Percentiles rank a stretch among this genome's conserved stretches.
Evolutionary conservation across 2,329 filamentous ascomycete species (phyloP).

Genomic region (Endothia cerciana): DNA sequence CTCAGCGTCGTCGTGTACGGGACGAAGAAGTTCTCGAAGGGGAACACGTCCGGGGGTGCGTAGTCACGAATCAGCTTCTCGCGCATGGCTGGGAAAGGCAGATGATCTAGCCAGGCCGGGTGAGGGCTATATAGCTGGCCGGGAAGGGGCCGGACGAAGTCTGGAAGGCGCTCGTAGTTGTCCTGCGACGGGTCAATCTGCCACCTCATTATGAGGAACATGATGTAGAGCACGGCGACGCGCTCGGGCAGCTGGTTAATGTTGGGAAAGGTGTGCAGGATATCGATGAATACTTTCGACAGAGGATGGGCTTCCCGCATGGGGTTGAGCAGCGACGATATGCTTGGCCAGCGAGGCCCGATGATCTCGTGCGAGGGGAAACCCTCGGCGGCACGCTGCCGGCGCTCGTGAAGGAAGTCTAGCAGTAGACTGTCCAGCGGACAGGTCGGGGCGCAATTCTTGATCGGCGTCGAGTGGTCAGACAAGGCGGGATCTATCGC

Average conservation of each 20-base stretch:
- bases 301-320: slow-evolving; percentile 72
- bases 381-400: slow-evolving; percentile 67
- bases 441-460: slow-evolving; percentile 71
- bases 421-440: slow-evolving; percentile 79
- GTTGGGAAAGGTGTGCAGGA: slow-evolving; percentile 81
- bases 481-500: slow-evolving; percentile 23
- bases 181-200: slow-evolving; percentile 77
- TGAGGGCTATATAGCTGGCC: slow-evolving; percentile 71
- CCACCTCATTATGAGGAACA: slow-evolving; percentile 89
- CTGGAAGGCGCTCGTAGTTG: slow-evolving; percentile 77
- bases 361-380: slow-evolving; percentile 67
- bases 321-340: slow-evolving; percentile 78
- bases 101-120: slow-evolving; percentile 80
- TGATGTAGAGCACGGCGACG: slow-evolving; percentile 79
- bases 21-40: slow-evolving; percentile 82
- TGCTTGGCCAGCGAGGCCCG: slow-evolving; percentile 78
- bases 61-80: slow-evolving; percentile 63
- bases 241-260: slow-evolving; percentile 79
- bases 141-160: slow-evolving; percentile 69
- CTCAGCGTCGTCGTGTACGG: slow-evolving; percentile 77
- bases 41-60: slow-evolving; percentile 49
- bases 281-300: slow-evolving; percentile 84
- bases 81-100: slow-evolving; percentile 80
- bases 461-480: slow-evolving; percentile 46
- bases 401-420: slow-evolving; percentile 74